These are phyloP conservation scores for Malassezia equina DNA, from an alignment of 1,284 basidiomycete species.

Conservation along the genomic window DNA sequence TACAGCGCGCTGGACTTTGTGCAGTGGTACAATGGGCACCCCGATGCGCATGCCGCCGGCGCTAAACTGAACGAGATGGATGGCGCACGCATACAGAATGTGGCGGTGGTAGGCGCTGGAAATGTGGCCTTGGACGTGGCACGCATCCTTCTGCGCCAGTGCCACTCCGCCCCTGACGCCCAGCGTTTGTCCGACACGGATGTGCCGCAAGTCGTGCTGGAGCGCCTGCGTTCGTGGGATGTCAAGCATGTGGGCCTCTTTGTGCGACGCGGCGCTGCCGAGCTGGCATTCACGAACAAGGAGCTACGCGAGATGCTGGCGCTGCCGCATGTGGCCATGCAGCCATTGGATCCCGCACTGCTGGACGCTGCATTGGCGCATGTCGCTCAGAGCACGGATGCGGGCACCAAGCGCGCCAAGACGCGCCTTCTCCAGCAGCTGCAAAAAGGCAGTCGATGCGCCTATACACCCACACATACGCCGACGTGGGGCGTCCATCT, in stretches of 20 bases:
- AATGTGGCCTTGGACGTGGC: constrained; percentile 93
- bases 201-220: constrained; percentile 66
- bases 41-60: constrained; percentile 49
- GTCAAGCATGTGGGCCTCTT: constrained; percentile 73
- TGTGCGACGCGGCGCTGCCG: constrained; percentile 73
- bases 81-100: constrained; percentile 52
- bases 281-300: constrained; percentile 87
- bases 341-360: constrained; percentile 44
- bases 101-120: constrained; percentile 83
- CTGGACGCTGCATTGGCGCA: constrained; percentile 46
- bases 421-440: constrained; percentile 57
- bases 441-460: constrained; percentile 57
- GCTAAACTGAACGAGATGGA: not conserved
- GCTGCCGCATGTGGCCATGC: constrained; percentile 63
- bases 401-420: constrained; percentile 44
- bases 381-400: constrained; percentile 25
- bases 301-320: constrained; percentile 83
- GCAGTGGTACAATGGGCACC: constrained; percentile 95
- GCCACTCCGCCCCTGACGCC: constrained; percentile 43
- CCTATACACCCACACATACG: not conserved
- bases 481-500: constrained; percentile 38
- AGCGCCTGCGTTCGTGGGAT: constrained; percentile 57
- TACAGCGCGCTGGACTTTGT: constrained; percentile 75
- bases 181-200: constrained; percentile 64
- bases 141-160: constrained; percentile 64